Base-by-base conservation (phyloP, 2,329 filamentous ascomycete genomes). In the Fusarium sp. region DNA sequence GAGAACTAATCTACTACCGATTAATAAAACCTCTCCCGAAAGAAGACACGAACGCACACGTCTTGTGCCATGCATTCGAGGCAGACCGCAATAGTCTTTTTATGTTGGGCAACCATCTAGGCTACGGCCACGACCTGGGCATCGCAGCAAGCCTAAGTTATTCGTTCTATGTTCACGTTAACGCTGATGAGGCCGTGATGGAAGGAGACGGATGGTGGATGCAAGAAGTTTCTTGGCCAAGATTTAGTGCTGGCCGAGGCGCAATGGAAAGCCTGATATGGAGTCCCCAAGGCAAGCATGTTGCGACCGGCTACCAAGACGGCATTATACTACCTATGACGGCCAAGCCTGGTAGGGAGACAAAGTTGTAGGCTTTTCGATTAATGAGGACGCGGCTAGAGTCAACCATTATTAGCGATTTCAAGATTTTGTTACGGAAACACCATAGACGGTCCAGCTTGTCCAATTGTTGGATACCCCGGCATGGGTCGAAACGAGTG, bases 281-380 rank as follows among this genome's bases (percentile, higher is more conserved):
- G 87, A 89, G 86, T 65, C 87, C 87, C 0, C 72, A 78, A 6
- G 87, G 87, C 6, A 80, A 84, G 27, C 87, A 89, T 71, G 83
- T 89, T 4, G 87, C 87, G 10, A 88, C 84, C 2, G 86, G 85
- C 49, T 88, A 87, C 64, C 87, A 89, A 70, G 87, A 89, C 67
- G 87, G 86, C 7, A 82, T 87, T 15, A 68, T 84, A 29, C 61
- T 79, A 37, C 82, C 80, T 7, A 67, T 56, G 55, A 39, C 12
- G 4, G 31, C 60, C 10, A 69, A 61, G 14, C 41, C 37, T 19
- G 41, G 21, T 1, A 58, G 54, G 38, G 70, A 54, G 14, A 64
- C 42, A n/a, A 73, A 61, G n/a, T 3, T 73, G 25, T 73, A 71
- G 33, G 23, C 7, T 14, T 5, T 18, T 3, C 12, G 25, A 23